phyloP scores from a whole-genome alignment of 1,284 basidiomycete species.

The Ceratobasidium sp. region DNA sequence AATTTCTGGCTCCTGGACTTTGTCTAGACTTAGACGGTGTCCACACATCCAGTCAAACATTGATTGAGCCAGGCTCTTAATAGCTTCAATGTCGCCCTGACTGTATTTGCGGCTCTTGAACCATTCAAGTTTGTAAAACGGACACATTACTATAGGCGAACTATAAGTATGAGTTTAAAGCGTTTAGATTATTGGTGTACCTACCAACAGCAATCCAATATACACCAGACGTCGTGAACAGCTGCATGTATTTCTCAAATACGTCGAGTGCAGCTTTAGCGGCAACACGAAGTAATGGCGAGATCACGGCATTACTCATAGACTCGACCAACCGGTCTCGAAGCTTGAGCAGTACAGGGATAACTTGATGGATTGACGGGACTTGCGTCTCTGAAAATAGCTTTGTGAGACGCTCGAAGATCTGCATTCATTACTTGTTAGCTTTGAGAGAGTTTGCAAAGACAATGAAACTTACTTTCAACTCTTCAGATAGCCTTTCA shows the following conservation, averaged over 20 bases:
- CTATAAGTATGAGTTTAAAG: background rate
- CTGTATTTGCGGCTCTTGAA: background rate
- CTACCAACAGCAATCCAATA: conserved; percentile 8
- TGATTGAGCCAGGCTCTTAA: background rate
- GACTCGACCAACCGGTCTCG: background rate
- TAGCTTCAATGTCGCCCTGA: background rate
- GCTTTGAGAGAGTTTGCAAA: background rate
- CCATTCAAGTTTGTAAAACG: conserved; percentile 6
- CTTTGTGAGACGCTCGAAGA: background rate
- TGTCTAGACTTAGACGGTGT: background rate
- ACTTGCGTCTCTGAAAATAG: conserved; percentile 13
- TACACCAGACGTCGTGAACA: background rate
- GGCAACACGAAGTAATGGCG: background rate
- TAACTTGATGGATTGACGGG: conserved; percentile 4
- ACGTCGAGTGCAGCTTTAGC: background rate
- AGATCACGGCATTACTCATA: background rate
- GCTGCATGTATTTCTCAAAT: conserved; percentile 5
- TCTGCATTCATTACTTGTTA: background rate
- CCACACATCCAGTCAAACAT: background rate
- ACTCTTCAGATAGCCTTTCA: background rate
- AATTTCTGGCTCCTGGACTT: background rate
- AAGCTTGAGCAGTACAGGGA: conserved; percentile 1
- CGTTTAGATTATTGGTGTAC: background rate
- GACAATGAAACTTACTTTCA: too few relatives aligned
- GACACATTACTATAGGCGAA: conserved; percentile 4